Base-by-base conservation (phyloP, 345 rosid species). In the Euclidium syriacum region DNA sequence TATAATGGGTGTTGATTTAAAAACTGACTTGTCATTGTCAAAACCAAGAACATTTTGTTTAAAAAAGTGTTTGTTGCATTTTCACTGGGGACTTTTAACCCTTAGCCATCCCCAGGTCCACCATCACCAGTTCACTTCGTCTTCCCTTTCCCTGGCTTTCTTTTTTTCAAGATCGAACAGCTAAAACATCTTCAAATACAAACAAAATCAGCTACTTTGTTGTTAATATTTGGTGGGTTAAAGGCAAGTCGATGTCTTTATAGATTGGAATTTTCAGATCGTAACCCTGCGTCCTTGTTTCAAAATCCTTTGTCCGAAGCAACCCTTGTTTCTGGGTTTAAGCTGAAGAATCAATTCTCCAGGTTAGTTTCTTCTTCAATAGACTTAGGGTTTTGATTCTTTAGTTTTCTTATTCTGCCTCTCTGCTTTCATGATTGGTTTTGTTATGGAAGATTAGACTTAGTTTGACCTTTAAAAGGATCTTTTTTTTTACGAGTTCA, bases 121-220 rank as follows among this genome's bases (percentile, higher is more conserved):
- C 62, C 54, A 65, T 53, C 54, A 65, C 70, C n/a, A n/a, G n/a
- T 67, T 67, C 57, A 56, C 25, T 56, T 36, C 32, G 33, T 66
- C 56, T 46, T 56, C 64, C 10, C 24, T 67, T n/a, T 19, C 29
- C n/a, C 41, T 27, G 63, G n/a, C n/a, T 8, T 26, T 29, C 17
- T 33, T 33, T 46, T 44, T 14, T 30, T 17, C 41, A 54, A 66
- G 62, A 65, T 64, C 46, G 14, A 32, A 32, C 43, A 32, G 11
- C 46, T 53, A 23, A 44, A 64, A 55, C 1, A 35, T 36, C 34
- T 53, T 30, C 11, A 52, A 16, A 34, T 33, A 41, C 25, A 20
- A 15, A 26, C 64, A 56, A 56, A 67, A 66, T 35, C 44, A 23
- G 36, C 18, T 7, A 44, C 14, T 33, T n/a, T 20, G 60, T 41